Conservation (phyloP, 2,329 filamentous ascomycete species). For the Elsinoe fawcettii region DNA sequence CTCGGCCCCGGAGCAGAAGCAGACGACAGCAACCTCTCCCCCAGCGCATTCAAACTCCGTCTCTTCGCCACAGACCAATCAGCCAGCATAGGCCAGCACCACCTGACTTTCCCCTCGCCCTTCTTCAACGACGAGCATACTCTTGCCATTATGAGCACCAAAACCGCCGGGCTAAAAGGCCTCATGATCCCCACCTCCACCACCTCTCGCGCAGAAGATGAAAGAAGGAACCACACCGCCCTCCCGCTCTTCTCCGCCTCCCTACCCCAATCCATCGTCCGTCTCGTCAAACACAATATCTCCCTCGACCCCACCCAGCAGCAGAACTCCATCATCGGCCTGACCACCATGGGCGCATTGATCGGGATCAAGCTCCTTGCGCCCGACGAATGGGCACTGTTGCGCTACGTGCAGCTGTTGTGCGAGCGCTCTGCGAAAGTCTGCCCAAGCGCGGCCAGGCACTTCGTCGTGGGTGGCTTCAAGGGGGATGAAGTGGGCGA, state of each 20-base stretch:
- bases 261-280: conserved; percentile 35
- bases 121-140: background rate
- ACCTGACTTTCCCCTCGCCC: conserved; percentile 22
- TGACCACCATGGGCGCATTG: conserved; percentile 46
- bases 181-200: conserved; percentile 18
- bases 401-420: conserved; percentile 67
- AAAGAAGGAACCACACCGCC: conserved; percentile 17
- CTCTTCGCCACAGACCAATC: conserved; percentile 5
- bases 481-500: conserved; percentile 17
- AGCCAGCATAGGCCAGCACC: background rate
- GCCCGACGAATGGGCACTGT: conserved; percentile 55
- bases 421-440: conserved; percentile 29
- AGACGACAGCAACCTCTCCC: background rate
- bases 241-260: conserved; percentile 35
- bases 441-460: conserved; percentile 22
- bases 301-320: conserved; percentile 35
- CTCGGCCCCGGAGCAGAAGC: background rate
- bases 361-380: conserved; percentile 57
- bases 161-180: conserved; percentile 24
- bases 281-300: conserved; percentile 44
- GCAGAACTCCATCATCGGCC: conserved; percentile 42
- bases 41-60: background rate
- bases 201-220: background rate
- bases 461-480: conserved; percentile 17
- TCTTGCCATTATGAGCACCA: conserved; percentile 22